These are phyloP conservation scores for Cicer arietinum DNA, from an alignment of 306 rosid genomes.

Conservation along the genomic window DNA sequence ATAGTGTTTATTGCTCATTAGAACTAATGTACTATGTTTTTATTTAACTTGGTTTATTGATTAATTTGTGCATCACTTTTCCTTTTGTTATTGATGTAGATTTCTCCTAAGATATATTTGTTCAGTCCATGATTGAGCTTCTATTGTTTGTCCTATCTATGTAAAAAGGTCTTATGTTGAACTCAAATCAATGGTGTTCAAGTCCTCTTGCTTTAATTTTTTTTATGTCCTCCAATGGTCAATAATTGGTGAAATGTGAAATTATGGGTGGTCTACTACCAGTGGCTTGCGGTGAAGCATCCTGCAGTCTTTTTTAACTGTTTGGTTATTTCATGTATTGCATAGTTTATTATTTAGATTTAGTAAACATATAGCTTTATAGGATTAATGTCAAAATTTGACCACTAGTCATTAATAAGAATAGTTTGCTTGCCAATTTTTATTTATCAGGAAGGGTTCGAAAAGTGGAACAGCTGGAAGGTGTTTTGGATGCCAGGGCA, in stretches of 20 bases:
- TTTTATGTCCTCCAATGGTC: background rate
- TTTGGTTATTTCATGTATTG: background rate
- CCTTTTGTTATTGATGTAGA: background rate
- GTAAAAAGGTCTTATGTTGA: background rate
- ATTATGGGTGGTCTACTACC: background rate
- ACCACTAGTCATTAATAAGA: conserved; percentile 1
- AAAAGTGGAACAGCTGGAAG: conserved; percentile 68
- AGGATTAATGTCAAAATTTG: conserved; percentile 6
- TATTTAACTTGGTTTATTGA: conserved; percentile 3
- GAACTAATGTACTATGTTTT: background rate
- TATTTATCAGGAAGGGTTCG: conserved; percentile 70
- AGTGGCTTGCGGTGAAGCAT: background rate
- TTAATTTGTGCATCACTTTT: background rate
- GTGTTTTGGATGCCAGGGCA: conserved; percentile 79
- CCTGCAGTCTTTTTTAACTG: background rate
- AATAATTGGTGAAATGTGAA: background rate
- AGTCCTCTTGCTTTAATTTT: background rate
- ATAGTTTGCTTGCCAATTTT: conserved; percentile 4
- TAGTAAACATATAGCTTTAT: background rate
- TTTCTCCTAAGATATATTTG: background rate
- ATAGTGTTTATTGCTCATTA: background rate
- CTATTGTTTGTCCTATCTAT: conserved; percentile 11
- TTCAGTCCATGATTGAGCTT: background rate
- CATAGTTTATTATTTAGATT: conserved; percentile 20
- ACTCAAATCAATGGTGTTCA: background rate